phyloP scores from a whole-genome alignment of 2,329 filamentous ascomycete species.

The Malbranchea zuffiana region DNA sequence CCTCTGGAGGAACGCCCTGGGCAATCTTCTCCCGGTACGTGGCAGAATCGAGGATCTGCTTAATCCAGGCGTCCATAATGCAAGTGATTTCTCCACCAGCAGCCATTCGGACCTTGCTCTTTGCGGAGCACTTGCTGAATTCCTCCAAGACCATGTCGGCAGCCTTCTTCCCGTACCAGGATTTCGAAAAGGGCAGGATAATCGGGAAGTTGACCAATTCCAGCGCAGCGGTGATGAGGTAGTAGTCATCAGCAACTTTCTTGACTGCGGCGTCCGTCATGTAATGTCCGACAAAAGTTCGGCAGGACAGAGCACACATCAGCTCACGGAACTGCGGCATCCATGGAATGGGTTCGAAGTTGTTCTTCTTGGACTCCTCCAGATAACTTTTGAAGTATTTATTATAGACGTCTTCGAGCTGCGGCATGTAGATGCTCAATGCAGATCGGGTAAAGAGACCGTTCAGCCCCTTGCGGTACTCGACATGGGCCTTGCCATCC shows the following conservation, averaged over 20 bases:
- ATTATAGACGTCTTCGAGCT: slow-evolving; percentile 85
- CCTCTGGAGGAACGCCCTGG: slow-evolving; percentile 56
- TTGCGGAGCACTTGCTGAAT: slow-evolving; percentile 83
- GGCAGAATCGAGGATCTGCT: slow-evolving; percentile 75
- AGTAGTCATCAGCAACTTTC: slow-evolving; percentile 94
- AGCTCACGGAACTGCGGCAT: slow-evolving; percentile 89
- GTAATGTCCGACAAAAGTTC: slow-evolving; percentile 95
- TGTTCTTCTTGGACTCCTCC: slow-evolving; percentile 58
- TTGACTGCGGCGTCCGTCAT: slow-evolving; percentile 82
- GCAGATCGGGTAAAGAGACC: slow-evolving; percentile 86
- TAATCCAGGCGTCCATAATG: slow-evolving; percentile 93
- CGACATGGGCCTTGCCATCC: slow-evolving; percentile 86
- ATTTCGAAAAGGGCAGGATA: slow-evolving; percentile 88
- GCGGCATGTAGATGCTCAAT: slow-evolving; percentile 77
- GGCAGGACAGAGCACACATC: slow-evolving; percentile 88
- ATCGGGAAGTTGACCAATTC: slow-evolving; percentile 98
- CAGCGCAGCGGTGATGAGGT: slow-evolving; percentile 85
- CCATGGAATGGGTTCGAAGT: slow-evolving; percentile 68
- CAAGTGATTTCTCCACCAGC: slow-evolving; percentile 77
- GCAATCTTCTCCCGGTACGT: slow-evolving; percentile 68
- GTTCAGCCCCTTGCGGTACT: slow-evolving; percentile 95
- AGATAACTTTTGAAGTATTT: slow-evolving; percentile 73
- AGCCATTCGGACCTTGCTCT: slow-evolving; percentile 85
- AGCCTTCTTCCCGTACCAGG: slow-evolving; percentile 94
- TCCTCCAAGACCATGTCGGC: slow-evolving; percentile 83